These are phyloP conservation scores for Trichosanthes cucumerina DNA, from an alignment of 306 rosid genomes.

Conservation along the genomic window DNA sequence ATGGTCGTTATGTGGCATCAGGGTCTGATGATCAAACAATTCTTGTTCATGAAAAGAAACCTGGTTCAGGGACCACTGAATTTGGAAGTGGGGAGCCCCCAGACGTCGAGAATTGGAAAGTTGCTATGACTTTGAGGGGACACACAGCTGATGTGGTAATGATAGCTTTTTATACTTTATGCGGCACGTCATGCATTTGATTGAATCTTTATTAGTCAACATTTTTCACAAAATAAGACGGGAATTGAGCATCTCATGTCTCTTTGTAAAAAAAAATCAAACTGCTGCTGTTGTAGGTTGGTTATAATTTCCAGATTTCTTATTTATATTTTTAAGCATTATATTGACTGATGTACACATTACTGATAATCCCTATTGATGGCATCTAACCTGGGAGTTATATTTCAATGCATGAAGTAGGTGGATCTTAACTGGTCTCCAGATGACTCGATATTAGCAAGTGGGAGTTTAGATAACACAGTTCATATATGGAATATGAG, in stretches of 20 bases:
- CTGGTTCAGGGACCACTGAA: constrained; percentile 98
- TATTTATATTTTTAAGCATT: background rate
- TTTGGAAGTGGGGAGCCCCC: constrained; percentile 99
- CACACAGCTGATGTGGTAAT: constrained; percentile 99
- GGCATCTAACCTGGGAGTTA: constrained; percentile 44
- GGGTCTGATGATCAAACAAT: constrained; percentile 97
- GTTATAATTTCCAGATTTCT: background rate
- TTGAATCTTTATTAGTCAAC: too few relatives aligned
- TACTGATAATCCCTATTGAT: constrained; percentile 13
- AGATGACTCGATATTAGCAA: constrained; percentile 89
- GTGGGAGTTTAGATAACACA: constrained; percentile 95
- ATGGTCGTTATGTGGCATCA: constrained; percentile 81
- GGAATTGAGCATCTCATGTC: background rate
- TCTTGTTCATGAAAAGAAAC: constrained; percentile 88
- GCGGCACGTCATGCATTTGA: background rate
- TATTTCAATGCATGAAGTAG: constrained; percentile 84
- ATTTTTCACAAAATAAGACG: background rate
- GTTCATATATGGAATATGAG: constrained; percentile 93
- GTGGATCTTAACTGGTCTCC: constrained; percentile 99
- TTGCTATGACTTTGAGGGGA: constrained; percentile 86
- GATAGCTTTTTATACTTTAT: constrained; percentile 22
- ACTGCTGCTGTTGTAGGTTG: background rate
- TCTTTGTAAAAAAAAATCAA: background rate
- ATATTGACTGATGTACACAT: constrained; percentile 1
- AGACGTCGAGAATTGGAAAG: constrained; percentile 98